Evolutionary conservation across 345 rosid species (phyloP).

Genomic region (Euphorbia peplus): DNA sequence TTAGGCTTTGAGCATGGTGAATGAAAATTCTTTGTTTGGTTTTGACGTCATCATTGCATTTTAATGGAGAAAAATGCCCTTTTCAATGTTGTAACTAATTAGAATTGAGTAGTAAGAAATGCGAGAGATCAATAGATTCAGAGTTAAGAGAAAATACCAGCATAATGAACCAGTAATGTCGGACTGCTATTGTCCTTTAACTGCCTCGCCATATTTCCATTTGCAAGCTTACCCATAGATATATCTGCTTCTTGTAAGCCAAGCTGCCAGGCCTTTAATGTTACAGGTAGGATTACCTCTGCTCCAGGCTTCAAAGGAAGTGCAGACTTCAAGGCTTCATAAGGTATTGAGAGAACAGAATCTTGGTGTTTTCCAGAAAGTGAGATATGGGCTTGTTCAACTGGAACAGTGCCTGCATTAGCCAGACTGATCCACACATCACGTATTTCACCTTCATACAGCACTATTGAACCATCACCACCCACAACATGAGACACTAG

Average conservation of each 20-base stretch:
- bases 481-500: conserved; percentile 80
- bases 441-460: conserved; percentile 95
- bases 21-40: neutral
- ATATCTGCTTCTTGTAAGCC: conserved; percentile 58
- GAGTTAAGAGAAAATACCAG: conserved; percentile 45
- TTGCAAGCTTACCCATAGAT: conserved; percentile 47
- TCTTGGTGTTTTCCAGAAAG: conserved; percentile 95
- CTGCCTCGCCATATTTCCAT: conserved; percentile 57
- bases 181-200: conserved; percentile 79
- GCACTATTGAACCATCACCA: conserved; percentile 85
- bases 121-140: neutral
- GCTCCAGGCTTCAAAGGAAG: conserved; percentile 97
- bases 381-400: conserved; percentile 89
- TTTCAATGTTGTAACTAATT: neutral
- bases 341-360: conserved; percentile 70
- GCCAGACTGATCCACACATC: conserved; percentile 80
- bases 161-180: conserved; percentile 78
- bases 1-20: neutral
- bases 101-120: neutral
- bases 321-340: conserved; percentile 63
- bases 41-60: neutral
- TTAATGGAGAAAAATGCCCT: neutral
- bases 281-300: conserved; percentile 74
- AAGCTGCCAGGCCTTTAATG: conserved; percentile 93
- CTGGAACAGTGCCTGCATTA: conserved; percentile 91